Percentiles rank a stretch among this genome's conserved stretches.
These are phyloP conservation scores for Hyphodiscus sp. DNA, from an alignment of 2,329 filamentous ascomycete genomes.

Conservation along the genomic window DNA sequence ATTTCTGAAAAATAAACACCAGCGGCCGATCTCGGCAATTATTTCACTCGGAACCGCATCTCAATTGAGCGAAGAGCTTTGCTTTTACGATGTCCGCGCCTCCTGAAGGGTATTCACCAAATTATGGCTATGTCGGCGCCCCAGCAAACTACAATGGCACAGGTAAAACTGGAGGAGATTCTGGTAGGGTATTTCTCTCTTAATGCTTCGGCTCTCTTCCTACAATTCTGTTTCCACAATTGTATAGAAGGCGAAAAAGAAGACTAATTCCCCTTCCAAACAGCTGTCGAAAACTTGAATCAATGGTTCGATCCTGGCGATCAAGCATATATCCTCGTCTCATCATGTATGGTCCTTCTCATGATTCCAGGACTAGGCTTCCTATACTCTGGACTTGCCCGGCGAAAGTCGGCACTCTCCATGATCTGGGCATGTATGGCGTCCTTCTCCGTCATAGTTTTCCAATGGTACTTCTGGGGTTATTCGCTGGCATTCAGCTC, in stretches of 20 bases:
- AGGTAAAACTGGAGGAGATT: conserved; percentile 30
- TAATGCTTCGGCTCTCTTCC: not conserved
- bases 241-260: not conserved
- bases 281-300: conserved; percentile 83
- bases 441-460: conserved; percentile 81
- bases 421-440: conserved; percentile 98
- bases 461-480: conserved; percentile 99
- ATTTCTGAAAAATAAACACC: not conserved
- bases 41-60: not conserved
- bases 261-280: conserved; percentile 10
- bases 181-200: conserved; percentile 23
- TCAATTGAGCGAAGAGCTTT: not conserved
- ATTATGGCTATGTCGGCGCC: conserved; percentile 51
- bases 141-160: conserved; percentile 59
- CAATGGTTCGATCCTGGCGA: conserved; percentile 93
- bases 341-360: conserved; percentile 86
- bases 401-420: conserved; percentile 92
- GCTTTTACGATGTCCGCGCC: conserved; percentile 13
- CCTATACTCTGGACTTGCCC: conserved; percentile 94
- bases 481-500: conserved; percentile 90
- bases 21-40: conserved; percentile 17
- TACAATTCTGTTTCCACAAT: not conserved
- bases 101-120: conserved; percentile 17
- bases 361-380: conserved; percentile 98
- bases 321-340: conserved; percentile 86